phyloP scores from a whole-genome alignment of 169 alveolate species.

The Cryptosporidium ubiquitum region DNA sequence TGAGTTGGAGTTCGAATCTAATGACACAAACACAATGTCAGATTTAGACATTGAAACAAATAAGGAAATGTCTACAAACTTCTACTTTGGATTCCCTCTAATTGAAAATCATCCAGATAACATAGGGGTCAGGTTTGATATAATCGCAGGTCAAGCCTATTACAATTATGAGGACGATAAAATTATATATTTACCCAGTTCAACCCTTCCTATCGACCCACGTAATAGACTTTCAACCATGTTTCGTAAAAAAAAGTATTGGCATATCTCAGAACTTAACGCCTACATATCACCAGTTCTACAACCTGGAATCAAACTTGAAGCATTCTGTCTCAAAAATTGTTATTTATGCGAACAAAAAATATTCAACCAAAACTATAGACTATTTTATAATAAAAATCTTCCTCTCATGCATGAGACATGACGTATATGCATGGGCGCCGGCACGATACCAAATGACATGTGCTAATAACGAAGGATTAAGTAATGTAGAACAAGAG shows the following conservation, averaged over 20 bases:
- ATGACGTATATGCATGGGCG: constrained; percentile 64
- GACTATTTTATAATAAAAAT: constrained; percentile 56
- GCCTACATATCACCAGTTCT: constrained; percentile 43
- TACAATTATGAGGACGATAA: constrained; percentile 48
- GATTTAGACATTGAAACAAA: not conserved
- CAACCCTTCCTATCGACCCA: constrained; percentile 50
- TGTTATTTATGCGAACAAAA: constrained; percentile 45
- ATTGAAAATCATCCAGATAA: constrained; percentile 62
- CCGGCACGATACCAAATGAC: constrained; percentile 10
- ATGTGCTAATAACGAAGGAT: not conserved
- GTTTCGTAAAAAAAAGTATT: constrained; percentile 27
- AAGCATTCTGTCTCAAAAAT: constrained; percentile 35
- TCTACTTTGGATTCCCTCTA: constrained; percentile 43
- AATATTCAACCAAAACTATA: not conserved
- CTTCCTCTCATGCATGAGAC: constrained; percentile 48
- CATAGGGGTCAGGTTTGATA: constrained; percentile 53
- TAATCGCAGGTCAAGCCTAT: constrained; percentile 51
- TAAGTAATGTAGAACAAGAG: not conserved
- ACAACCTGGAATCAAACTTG: not conserved
- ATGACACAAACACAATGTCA: not conserved
- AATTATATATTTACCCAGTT: constrained; percentile 41
- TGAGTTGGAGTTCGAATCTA: constrained; percentile 35
- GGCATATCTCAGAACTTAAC: constrained; percentile 66
- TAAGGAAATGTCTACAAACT: not conserved
- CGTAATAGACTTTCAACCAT: constrained; percentile 37